Percentiles rank a stretch among this genome's conserved stretches.
Conservation (phyloP, 108 stramenopile genomes). For the Skeletonema tropicum region DNA sequence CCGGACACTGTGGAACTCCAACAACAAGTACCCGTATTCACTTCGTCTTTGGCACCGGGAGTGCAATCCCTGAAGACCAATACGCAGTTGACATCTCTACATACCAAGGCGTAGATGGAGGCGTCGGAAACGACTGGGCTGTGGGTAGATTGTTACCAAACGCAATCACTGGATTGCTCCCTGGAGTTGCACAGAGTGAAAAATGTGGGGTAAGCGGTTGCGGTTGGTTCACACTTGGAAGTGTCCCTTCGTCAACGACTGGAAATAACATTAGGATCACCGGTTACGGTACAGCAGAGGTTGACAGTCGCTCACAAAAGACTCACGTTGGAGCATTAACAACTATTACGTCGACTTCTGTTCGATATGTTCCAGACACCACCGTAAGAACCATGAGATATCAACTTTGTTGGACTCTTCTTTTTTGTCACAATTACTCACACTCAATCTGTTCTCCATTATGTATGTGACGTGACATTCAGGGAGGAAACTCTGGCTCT, state of each 20-base stretch:
- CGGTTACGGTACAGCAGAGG: neutral
- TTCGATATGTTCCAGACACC: too few species aligned
- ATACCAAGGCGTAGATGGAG: too few species aligned
- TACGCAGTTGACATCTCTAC: conserved; percentile 9
- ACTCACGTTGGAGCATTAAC: too few species aligned
- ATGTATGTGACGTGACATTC: too few species aligned
- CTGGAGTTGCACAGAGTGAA: conserved; percentile 8
- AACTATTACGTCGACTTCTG: too few species aligned
- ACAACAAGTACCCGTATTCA: neutral
- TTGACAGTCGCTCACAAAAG: too few species aligned
- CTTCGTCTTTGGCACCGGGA: too few species aligned
- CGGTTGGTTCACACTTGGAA: conserved; percentile 13
- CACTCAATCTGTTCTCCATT: neutral
- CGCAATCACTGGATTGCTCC: neutral
- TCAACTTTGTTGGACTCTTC: neutral
- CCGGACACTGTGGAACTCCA: conserved; percentile 10
- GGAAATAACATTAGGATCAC: conserved; percentile 5
- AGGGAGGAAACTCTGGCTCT: conserved; percentile 5
- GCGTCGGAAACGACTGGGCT: neutral
- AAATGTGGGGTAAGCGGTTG: conserved; percentile 6
- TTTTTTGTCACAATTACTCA: neutral
- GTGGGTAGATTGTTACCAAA: neutral
- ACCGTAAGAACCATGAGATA: neutral
- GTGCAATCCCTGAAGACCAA: conserved; percentile 12
- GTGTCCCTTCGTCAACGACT: neutral